A percentile compares a stretch with the other conserved stretches of the same genome.
These are phyloP conservation scores for Coemansia sp. DNA, from an alignment of 192 early-diverging fungal species.

Conservation along the genomic window DNA sequence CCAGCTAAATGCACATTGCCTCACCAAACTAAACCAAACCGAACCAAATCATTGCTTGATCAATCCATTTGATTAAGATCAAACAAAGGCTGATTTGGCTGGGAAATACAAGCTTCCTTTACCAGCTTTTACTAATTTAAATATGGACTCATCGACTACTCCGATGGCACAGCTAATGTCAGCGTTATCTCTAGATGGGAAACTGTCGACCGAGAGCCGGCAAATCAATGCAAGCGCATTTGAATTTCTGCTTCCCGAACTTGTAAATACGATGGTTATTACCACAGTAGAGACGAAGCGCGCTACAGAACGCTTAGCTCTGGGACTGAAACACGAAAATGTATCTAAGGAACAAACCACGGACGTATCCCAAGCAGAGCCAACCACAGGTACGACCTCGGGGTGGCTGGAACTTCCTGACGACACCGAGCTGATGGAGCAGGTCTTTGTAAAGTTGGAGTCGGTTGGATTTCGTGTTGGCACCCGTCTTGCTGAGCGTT, in stretches of 20 bases:
- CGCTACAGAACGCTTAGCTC: slow-evolving; percentile 17
- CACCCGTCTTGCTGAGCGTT: slow-evolving; percentile 81
- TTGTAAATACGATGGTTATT: slow-evolving; percentile 35
- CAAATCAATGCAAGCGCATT: slow-evolving; percentile 40
- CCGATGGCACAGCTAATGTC: slow-evolving; percentile 19
- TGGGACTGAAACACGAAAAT: not conserved
- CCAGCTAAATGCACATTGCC: no score
- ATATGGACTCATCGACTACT: slow-evolving; percentile 2
- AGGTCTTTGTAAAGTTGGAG: slow-evolving; percentile 89
- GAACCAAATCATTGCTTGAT: no score
- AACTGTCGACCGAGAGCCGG: slow-evolving; percentile 21
- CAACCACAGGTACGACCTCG: not conserved
- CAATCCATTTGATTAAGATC: no score
- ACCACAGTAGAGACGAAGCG: slow-evolving; percentile 31
- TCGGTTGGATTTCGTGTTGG: slow-evolving; percentile 88
- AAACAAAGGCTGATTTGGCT: no score
- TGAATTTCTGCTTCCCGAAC: slow-evolving; percentile 46
- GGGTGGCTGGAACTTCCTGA: slow-evolving; percentile 45
- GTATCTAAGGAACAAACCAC: not conserved
- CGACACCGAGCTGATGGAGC: slow-evolving; percentile 75
- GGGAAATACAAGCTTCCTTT: no score
- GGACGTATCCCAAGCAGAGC: not conserved
- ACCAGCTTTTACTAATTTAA: not conserved
- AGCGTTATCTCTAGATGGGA: slow-evolving; percentile 38
- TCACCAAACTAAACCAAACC: no score